These are phyloP conservation scores for Combretum micranthum DNA, from an alignment of 345 rosid genomes.

Conservation along the genomic window DNA sequence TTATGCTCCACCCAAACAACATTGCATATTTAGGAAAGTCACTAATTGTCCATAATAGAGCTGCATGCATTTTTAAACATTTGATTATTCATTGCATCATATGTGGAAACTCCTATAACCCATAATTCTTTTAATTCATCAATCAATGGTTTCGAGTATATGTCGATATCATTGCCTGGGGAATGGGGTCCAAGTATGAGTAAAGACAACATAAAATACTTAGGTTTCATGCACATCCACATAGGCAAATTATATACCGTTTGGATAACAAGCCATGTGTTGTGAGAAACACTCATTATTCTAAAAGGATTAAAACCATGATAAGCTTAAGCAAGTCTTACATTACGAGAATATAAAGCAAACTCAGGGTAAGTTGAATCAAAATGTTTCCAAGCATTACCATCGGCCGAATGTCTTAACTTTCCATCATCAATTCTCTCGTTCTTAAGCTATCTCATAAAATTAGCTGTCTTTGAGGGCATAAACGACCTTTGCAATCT, in stretches of 20 bases:
- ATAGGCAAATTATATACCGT: constrained; percentile 1
- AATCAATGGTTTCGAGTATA: too few species aligned
- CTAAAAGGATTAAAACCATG: too few species aligned
- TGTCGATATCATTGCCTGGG: constrained; percentile 1
- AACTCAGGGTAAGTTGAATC: too few species aligned
- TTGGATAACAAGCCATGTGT: neutral
- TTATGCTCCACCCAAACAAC: constrained; percentile 2
- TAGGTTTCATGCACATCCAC: constrained; percentile 6
- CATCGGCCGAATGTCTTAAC: too few species aligned
- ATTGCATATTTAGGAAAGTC: constrained; percentile 8
- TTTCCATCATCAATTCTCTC: too few species aligned
- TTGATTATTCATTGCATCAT: neutral
- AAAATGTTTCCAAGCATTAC: too few species aligned
- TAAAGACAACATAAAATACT: neutral
- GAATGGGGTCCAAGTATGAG: neutral
- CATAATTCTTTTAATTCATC: constrained; percentile 7
- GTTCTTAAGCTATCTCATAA: too few species aligned
- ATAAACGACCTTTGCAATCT: too few species aligned
- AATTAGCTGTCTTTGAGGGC: too few species aligned
- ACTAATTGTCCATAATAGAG: constrained; percentile 5
- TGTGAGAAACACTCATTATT: neutral
- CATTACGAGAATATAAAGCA: too few species aligned
- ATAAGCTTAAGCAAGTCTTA: too few species aligned
- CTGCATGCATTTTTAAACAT: too few species aligned
- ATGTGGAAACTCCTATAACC: neutral